Percentiles rank a stretch among this genome's conserved stretches.
Evolutionary conservation across 2,329 filamentous ascomycete species (phyloP).

Genomic region (Hymenoscyphus salicellus): DNA sequence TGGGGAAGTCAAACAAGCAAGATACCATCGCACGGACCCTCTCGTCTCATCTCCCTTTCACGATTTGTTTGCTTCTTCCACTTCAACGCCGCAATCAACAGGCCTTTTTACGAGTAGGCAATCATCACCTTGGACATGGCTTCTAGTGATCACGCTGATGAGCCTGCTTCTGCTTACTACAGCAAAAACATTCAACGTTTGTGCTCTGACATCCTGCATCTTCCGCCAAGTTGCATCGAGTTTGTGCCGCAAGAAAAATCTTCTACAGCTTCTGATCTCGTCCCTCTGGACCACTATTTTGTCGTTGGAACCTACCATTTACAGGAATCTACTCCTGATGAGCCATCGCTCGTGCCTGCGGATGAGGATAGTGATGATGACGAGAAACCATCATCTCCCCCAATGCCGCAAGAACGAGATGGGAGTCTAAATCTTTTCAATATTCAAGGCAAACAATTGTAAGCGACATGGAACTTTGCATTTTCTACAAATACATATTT

Average conservation of each 20-base stretch:
- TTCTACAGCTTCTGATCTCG: neutral
- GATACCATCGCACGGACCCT: neutral
- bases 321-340: constrained; percentile 45
- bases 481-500: neutral
- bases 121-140: neutral
- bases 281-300: constrained; percentile 48
- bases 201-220: constrained; percentile 53
- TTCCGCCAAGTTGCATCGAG: constrained; percentile 75
- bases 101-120: neutral
- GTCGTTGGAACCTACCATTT: constrained; percentile 84
- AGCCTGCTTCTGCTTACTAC: neutral
- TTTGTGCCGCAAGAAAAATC: constrained; percentile 55
- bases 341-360: constrained; percentile 50
- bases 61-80: neutral
- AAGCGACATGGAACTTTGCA: constrained; percentile 37
- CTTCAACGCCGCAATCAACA: neutral
- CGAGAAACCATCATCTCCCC: constrained; percentile 21
- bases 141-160: neutral
- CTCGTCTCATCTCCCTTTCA: neutral
- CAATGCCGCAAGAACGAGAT: constrained; percentile 60
- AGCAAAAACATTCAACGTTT: constrained; percentile 31
- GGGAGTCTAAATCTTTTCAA: constrained; percentile 70
- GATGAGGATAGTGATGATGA: constrained; percentile 47
- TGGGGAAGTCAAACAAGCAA: neutral
- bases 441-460: constrained; percentile 54